Evolutionary conservation across 345 rosid species (phyloP), one percentile per base, ranked within the genome.

Genomic region (Gynandropsis gynandra): DNA sequence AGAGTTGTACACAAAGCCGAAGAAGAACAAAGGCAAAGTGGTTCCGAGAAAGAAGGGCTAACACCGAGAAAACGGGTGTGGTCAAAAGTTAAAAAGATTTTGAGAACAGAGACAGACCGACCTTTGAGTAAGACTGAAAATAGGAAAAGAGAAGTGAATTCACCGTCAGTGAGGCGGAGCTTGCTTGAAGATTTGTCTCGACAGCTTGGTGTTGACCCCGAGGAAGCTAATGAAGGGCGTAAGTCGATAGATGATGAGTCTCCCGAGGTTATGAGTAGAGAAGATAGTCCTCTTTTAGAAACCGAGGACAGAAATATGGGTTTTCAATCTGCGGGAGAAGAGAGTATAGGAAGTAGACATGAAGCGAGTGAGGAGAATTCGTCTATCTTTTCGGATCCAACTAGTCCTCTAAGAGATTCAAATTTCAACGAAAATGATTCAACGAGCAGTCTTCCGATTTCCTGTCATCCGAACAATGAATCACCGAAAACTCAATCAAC

Each of bases 51-150:
- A 61, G 58, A 60, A 47, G 67, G 18, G 16, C 64, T 61, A 0
- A 64, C 65, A 32, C 67, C 42, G 62, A 82, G 64, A 72, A 81
- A 66, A 42, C 64, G 79, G 42, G 76, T 80, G 86, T 78, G 85
- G 10, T 81, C 74, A 47, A 87, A 67, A 61, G 61, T 75, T 47
- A 71, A 63, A 49, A 56, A 52, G 40, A 61, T 81, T 44, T 56
- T 80, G 45, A 70, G 82, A 74, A 70, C 84, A 12, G 85, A 61
- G 71, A 72, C 88, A 18, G 86, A 74, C 14, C 83, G 78, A 38
- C 58, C 72, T 49, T 65, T 74, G 11, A 48, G 55, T 21, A 81
- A 66, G 56, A 13, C 44, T n/a, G 53, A 43, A 36, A 56, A 42
- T 42, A 65, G 60, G 39, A 50, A 61, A 62, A 73, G 58, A 47